Base-by-base conservation (phyloP, 2,329 filamentous ascomycete species). In the Arthrobotrys musiformis region DNA sequence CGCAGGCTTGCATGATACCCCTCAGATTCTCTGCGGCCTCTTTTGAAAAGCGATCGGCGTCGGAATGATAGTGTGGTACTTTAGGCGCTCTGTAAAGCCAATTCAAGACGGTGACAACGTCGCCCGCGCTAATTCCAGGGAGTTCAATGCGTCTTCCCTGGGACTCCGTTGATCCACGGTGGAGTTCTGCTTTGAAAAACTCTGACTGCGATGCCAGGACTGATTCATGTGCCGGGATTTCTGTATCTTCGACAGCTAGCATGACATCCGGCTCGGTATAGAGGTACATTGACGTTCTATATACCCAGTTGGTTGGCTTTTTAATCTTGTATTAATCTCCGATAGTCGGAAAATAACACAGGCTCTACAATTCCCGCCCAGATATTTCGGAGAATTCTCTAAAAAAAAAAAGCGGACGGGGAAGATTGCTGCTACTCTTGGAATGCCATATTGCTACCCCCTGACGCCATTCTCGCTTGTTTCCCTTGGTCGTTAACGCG, bases 1-100 rank as follows among this genome's bases (percentile, higher is more conserved):
- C 50, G 9, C 22, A 52, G 11, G 24, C 48, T n/a, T 28, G 11
- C 19, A 58, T 8, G 4, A 58, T 58, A n/a, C n/a, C 4, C 30
- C n/a, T 40, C 1, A 58, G 13, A 2, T 6, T 15, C 17, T n/a
- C 1, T 37, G 33, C n/a, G 8, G 30, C 22, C 1, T 24, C 9
- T 6, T 19, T n/a, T 4, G 26, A 54, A 22, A 35, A 35, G 1
- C 1, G 24, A 35, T 35, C 17, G 13, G 8, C 48, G 1, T 17
- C 4, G 1, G 4, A 13, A 26, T 17, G 6, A 26, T 17, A 13
- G 26, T 24, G 9, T 8, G 33, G 19, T 11, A 0, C 11, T 11
- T 7, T 5, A 56, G 63, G 28, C 19, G 48, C 63, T 17, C 46
- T 67, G 24, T 69, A 69, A 3, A 61, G 17, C 66, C 66, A 69